Conservation (phyloP, 352 stramenopile species). For the Pythium guiyangense region DNA sequence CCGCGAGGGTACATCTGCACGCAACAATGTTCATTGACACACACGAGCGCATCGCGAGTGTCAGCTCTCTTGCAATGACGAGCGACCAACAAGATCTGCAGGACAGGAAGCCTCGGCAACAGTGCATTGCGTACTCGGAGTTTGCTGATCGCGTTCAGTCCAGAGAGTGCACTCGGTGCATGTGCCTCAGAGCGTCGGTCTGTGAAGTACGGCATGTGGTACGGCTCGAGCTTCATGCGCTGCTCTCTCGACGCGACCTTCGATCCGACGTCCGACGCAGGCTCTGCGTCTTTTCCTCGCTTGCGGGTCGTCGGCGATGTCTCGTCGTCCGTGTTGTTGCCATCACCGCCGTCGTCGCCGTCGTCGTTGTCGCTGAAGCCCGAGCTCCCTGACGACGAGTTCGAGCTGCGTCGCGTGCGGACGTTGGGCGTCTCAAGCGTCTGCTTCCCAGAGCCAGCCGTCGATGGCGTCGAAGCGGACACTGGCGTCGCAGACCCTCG, state of each 20-base stretch:
- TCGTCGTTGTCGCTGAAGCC: conserved; percentile 9
- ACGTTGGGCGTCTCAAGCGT: not conserved
- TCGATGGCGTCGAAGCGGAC: conserved; percentile 18
- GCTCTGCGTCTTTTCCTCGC: not conserved
- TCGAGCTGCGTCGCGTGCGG: conserved; percentile 4
- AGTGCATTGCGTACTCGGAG: conserved; percentile 1
- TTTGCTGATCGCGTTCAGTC: conserved; percentile 1
- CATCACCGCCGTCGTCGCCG: not conserved
- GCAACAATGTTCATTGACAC: not conserved
- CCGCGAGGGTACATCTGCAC: conserved; percentile 35
- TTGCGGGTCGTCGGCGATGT: no score
- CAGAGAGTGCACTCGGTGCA: not conserved
- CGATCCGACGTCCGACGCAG: not conserved
- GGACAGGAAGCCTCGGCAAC: not conserved
- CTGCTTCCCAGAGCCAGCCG: conserved; percentile 7
- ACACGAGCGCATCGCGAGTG: not conserved
- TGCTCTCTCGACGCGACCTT: not conserved
- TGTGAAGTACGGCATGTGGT: conserved; percentile 28
- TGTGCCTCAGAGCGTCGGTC: not conserved
- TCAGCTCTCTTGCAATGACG: not conserved
- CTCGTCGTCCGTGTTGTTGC: not conserved
- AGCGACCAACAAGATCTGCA: not conserved
- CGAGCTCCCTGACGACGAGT: conserved; percentile 13
- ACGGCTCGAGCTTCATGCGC: conserved; percentile 20
- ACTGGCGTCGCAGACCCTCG: conserved; percentile 10